Conservation (phyloP, 192 early-diverging fungal genomes). For the Backusella morwellensis region DNA sequence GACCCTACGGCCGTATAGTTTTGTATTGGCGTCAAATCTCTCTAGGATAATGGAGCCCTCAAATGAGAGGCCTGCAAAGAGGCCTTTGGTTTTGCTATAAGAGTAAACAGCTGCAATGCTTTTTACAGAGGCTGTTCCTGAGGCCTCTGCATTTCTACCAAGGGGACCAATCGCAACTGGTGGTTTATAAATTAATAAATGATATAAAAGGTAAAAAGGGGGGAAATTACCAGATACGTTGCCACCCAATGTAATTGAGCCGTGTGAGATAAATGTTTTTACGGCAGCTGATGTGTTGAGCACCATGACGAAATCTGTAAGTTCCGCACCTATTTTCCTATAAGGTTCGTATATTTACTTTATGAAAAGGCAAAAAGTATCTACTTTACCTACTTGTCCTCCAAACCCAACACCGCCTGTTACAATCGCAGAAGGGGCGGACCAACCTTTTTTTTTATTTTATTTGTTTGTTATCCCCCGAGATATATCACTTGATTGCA, state of each 20-base stretch:
- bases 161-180: constrained; percentile 81
- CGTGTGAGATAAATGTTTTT: constrained; percentile 81
- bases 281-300: constrained; percentile 85
- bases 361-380: background rate
- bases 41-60: constrained; percentile 74
- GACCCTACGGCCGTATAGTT: constrained; percentile 87
- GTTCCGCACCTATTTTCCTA: constrained; percentile 59
- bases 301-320: constrained; percentile 91
- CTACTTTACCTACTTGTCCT: constrained; percentile 57
- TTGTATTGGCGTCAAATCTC: constrained; percentile 93
- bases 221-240: constrained; percentile 54
- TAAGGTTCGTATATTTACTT: background rate
- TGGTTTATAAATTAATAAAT: background rate
- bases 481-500: background rate
- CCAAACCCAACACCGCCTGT: constrained; percentile 82
- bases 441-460: constrained; percentile 50
- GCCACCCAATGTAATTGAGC: constrained; percentile 89
- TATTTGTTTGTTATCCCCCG: background rate
- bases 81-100: constrained; percentile 86
- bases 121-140: constrained; percentile 59
- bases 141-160: constrained; percentile 84
- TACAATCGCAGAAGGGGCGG: constrained; percentile 79
- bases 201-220: background rate
- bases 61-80: constrained; percentile 77
- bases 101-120: constrained; percentile 87